These are phyloP conservation scores for Hortaea sp. DNA, from an alignment of 2,329 filamentous ascomycete genomes.

Conservation along the genomic window DNA sequence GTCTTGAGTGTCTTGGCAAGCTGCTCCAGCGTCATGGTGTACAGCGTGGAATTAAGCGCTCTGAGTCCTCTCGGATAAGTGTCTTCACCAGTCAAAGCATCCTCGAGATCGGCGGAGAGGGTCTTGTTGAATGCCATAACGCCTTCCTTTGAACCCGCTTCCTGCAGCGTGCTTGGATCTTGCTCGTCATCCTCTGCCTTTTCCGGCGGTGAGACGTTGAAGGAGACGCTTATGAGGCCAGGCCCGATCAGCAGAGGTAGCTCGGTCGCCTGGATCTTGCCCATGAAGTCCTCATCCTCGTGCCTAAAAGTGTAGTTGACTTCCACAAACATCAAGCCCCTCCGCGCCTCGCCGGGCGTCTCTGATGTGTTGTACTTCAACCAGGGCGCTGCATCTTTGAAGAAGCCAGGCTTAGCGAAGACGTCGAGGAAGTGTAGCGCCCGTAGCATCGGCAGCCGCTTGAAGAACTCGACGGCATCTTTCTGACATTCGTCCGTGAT, in stretches of 20 bases:
- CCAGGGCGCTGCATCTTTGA: conserved; percentile 21
- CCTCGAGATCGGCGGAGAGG: conserved; percentile 18
- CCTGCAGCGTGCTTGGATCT: conserved; percentile 20
- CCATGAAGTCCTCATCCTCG: conserved; percentile 33
- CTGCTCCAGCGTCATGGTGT: conserved; percentile 28
- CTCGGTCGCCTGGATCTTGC: conserved; percentile 29
- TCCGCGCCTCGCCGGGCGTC: conserved; percentile 15
- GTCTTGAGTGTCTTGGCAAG: conserved; percentile 25
- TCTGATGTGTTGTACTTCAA: conserved; percentile 23
- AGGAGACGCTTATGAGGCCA: conserved; percentile 28
- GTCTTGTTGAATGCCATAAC: conserved; percentile 28
- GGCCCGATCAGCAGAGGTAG: conserved; percentile 27
- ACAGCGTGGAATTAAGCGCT: conserved; percentile 33
- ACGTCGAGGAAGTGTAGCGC: conserved; percentile 40
- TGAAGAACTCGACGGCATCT: conserved; percentile 35
- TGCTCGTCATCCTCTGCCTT: conserved; percentile 22
- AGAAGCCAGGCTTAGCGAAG: conserved; percentile 34
- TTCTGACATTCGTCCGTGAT: conserved; percentile 27
- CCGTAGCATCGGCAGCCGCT: conserved; percentile 23
- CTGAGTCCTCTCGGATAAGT: conserved; percentile 24
- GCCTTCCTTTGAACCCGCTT: conserved; percentile 22
- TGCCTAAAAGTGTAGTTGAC: conserved; percentile 39
- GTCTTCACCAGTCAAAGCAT: conserved; percentile 25
- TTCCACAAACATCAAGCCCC: conserved; percentile 34
- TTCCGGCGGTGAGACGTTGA: conserved; percentile 29